Conservation (phyloP, 768 basidiomycete genomes). For the Hypsizygus marmoreus region DNA sequence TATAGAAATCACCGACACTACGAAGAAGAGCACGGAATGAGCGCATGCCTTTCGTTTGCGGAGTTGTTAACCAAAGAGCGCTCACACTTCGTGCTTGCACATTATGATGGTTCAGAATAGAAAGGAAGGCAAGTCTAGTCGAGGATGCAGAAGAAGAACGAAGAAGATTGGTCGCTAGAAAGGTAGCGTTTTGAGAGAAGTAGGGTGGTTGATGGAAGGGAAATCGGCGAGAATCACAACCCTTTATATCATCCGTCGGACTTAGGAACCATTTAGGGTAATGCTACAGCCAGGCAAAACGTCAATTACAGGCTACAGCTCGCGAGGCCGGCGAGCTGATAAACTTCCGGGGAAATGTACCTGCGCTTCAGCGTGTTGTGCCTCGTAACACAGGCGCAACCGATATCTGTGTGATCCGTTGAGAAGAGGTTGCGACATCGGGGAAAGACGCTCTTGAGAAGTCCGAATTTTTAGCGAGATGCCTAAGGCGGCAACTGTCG, state of each 20-base stretch:
- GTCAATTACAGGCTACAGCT: constrained; percentile 20
- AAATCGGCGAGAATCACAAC: background rate
- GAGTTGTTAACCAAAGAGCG: background rate
- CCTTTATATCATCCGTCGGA: constrained; percentile 21
- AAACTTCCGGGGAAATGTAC: constrained; percentile 17
- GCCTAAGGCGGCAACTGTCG: too few relatives aligned
- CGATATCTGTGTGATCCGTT: too few relatives aligned
- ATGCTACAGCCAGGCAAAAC: constrained; percentile 15
- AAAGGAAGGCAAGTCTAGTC: constrained; percentile 2
- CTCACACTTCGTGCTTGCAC: constrained; percentile 43
- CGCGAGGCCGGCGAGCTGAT: constrained; percentile 15
- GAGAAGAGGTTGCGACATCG: too few relatives aligned
- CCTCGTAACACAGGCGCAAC: too few relatives aligned
- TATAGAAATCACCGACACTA: constrained; percentile 51
- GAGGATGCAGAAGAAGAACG: background rate
- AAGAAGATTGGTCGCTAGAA: too few relatives aligned
- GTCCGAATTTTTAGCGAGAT: too few relatives aligned
- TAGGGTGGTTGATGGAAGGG: too few relatives aligned
- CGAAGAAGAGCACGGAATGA: constrained; percentile 6
- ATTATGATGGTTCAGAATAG: constrained; percentile 19
- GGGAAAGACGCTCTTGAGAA: too few relatives aligned
- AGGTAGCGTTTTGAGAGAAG: background rate
- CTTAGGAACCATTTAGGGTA: constrained; percentile 20
- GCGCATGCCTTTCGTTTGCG: background rate
- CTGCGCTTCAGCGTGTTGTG: too few relatives aligned